Evolutionary conservation across 257 asterid genomes (phyloP), one percentile per base, ranked within the genome.

Genomic region (Orobanche coerulescens): DNA sequence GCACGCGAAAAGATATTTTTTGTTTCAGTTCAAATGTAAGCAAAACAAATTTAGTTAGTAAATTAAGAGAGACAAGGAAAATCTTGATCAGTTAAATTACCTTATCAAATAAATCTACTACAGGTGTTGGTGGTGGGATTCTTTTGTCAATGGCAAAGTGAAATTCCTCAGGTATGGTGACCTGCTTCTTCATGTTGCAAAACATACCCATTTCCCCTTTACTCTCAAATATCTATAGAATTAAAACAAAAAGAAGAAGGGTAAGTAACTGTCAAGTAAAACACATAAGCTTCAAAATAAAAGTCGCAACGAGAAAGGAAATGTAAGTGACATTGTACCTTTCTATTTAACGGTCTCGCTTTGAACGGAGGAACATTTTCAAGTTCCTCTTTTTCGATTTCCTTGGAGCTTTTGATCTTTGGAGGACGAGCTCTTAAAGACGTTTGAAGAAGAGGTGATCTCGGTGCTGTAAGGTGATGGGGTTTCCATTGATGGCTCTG

Each of bases 291-390:
- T 26, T 61, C 36, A 36, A 36, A 18, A 6, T 13, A 57, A 31
- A n/a, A 24, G n/a, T 22, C 13, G 19, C 40, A 61, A 49, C 16
- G 14, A 69, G 8, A 28, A n/a, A 22, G 33, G 39, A 15, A 55
- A 61, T 23, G 34, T 7, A 30, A 5, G 4, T 8, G 26, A 34
- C 12, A 8, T n/a, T n/a, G n/a, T 71, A 88, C 97, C 95, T 89
- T 92, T 76, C 73, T 88, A 69, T 92, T 92, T 71, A 92, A 68
- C 42, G 95, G 98, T 58, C 88, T 82, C 13, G 98, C 98, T 78
- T 76, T 92, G 83, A 92, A 92, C 80, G 82, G 78, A n/a, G 91
- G 92, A 51, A 76, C 30, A 30, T 86, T 49, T 61, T 88, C 86
- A 36, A 84, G 85, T 74, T 77, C 83, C 76, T 88, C 95, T 48